phyloP scores from a whole-genome alignment of 176 grass and related monocot genomes.

The Saccharum spontaneum region DNA sequence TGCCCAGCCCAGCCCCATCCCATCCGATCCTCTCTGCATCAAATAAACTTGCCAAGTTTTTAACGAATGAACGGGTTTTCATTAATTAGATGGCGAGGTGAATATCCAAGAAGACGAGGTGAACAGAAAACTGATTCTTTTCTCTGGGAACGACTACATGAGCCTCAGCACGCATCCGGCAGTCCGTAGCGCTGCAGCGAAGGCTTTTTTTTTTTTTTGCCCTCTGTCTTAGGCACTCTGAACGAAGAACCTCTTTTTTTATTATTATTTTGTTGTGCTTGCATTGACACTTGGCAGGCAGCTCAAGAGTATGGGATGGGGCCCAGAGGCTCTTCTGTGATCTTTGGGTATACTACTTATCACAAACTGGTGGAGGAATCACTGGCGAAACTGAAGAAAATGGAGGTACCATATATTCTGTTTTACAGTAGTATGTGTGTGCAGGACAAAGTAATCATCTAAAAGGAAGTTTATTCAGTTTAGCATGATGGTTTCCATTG shows the following conservation, averaged over 20 bases:
- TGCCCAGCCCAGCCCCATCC: too few relatives aligned
- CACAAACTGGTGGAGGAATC: conserved; percentile 67
- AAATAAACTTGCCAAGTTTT: too few relatives aligned
- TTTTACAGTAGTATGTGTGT: too few relatives aligned
- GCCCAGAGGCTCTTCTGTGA: conserved; percentile 69
- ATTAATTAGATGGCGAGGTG: conserved; percentile 37
- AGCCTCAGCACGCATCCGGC: conserved; percentile 81
- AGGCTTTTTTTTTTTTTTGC: conserved; percentile 25
- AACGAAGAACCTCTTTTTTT: too few relatives aligned
- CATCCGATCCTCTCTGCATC: too few relatives aligned
- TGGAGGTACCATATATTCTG: conserved; percentile 31
- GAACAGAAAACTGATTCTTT: conserved; percentile 59
- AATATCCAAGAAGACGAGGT: conserved; percentile 33
- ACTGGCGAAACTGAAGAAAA: conserved; percentile 65
- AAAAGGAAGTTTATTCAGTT: not conserved
- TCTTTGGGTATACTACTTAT: conserved; percentile 73
- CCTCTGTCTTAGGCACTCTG: too few relatives aligned
- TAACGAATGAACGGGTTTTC: too few relatives aligned
- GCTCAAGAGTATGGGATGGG: conserved; percentile 75
- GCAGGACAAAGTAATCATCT: too few relatives aligned
- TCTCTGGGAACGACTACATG: conserved; percentile 90
- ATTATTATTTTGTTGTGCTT: too few relatives aligned
- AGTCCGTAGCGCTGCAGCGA: conserved; percentile 53
- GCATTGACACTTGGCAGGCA: conserved; percentile 36
- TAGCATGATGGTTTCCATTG: not conserved